These are phyloP conservation scores for Ehretia macrophylla DNA, from an alignment of 257 asterid species.

Conservation along the genomic window DNA sequence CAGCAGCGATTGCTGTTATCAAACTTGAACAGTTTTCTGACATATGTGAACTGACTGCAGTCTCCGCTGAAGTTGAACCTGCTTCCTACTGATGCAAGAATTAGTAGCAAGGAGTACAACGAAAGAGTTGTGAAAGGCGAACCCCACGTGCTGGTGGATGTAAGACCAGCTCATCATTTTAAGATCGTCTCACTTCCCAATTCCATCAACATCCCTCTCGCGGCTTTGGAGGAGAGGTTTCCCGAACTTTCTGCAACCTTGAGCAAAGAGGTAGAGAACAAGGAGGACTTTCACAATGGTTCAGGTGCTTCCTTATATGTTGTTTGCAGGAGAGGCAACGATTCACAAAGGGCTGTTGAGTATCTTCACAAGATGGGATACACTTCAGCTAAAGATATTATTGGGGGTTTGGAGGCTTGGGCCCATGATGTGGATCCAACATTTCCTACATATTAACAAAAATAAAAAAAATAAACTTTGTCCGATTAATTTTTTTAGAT, in stretches of 20 bases:
- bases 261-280: slow-evolving; percentile 24
- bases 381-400: slow-evolving; percentile 51
- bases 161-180: slow-evolving; percentile 85
- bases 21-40: background rate
- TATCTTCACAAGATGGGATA: slow-evolving; percentile 53
- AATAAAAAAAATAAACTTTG: no score
- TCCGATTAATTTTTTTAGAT: no score
- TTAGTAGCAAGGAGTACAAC: slow-evolving; percentile 71
- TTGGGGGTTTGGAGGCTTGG: slow-evolving; percentile 79
- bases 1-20: background rate
- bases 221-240: slow-evolving; percentile 40
- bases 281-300: slow-evolving; percentile 15
- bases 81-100: slow-evolving; percentile 64
- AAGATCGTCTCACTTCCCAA: slow-evolving; percentile 67
- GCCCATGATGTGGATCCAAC: slow-evolving; percentile 51
- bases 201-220: slow-evolving; percentile 71
- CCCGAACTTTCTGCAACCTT: slow-evolving; percentile 54
- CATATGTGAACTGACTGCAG: slow-evolving; percentile 40
- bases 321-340: slow-evolving; percentile 90
- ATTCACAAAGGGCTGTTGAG: slow-evolving; percentile 87
- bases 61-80: slow-evolving; percentile 66
- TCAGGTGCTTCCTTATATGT: slow-evolving; percentile 51
- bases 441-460: slow-evolving; percentile 60
- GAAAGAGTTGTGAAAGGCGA: slow-evolving; percentile 46
- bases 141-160: slow-evolving; percentile 69